phyloP scores from a whole-genome alignment of 768 basidiomycete genomes.

The Xerocomus potaroensis region DNA sequence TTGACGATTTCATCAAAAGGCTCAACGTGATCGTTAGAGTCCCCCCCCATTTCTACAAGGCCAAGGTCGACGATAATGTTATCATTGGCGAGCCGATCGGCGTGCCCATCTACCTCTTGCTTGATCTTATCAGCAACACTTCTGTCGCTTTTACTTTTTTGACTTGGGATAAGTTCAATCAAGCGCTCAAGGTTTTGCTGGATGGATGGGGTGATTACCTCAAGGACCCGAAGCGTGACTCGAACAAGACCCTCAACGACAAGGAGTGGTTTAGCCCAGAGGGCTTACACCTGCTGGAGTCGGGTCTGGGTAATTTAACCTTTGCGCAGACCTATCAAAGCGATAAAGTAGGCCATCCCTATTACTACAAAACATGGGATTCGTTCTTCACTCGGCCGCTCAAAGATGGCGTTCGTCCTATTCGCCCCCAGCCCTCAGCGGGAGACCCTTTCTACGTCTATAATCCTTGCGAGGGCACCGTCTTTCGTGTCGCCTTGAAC shows the following conservation, averaged over 20 bases:
- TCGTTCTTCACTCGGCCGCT: slow-evolving; percentile 49
- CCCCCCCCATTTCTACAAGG: slow-evolving; percentile 2
- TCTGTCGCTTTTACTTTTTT: not conserved
- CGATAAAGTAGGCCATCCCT: not conserved
- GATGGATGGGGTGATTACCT: not conserved
- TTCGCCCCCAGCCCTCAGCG: slow-evolving; percentile 11
- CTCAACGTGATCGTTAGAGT: not conserved
- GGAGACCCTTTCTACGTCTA: slow-evolving; percentile 22
- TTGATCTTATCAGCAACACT: slow-evolving; percentile 1
- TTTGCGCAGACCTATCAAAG: not conserved
- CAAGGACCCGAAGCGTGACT: not conserved
- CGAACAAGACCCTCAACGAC: not conserved
- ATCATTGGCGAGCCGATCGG: not conserved
- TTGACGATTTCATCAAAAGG: not conserved
- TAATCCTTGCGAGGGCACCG: slow-evolving; percentile 51
- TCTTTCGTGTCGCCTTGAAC: slow-evolving; percentile 32
- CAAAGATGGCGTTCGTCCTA: slow-evolving; percentile 33
- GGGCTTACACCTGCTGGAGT: not conserved
- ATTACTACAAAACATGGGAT: slow-evolving; percentile 36
- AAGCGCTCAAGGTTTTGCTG: not conserved
- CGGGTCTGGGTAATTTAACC: not conserved
- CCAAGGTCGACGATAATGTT: not conserved
- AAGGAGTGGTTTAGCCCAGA: not conserved
- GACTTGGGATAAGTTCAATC: not conserved
- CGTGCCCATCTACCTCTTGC: not conserved